Percentiles rank a stretch among this genome's conserved stretches.
phyloP scores from a whole-genome alignment of 2,329 filamentous ascomycete genomes.

The Sporothrix mexicana region DNA sequence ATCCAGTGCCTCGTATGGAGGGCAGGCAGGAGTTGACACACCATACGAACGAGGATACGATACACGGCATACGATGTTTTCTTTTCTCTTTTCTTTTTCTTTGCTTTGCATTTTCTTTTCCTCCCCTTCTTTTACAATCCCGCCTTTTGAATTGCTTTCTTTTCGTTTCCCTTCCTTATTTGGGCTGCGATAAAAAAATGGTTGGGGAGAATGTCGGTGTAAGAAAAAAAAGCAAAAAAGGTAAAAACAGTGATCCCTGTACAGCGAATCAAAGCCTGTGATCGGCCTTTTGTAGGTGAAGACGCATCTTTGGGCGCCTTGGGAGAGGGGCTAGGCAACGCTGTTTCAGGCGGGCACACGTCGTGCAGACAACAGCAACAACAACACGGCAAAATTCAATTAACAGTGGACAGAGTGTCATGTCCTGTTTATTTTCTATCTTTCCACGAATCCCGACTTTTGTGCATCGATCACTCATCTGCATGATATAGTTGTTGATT shows the following conservation, averaged over 20 bases:
- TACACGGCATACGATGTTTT: conserved; percentile 3
- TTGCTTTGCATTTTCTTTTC: neutral
- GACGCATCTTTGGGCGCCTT: neutral
- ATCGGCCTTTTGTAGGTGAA: conserved; percentile 10
- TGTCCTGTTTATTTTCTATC: conserved; percentile 2
- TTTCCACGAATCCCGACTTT: neutral
- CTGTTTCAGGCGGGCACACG: conserved; percentile 10
- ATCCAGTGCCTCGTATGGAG: neutral
- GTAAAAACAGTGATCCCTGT: neutral
- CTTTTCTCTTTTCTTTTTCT: neutral
- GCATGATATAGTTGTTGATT: neutral
- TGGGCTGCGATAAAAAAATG: conserved; percentile 7
- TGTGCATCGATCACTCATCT: neutral
- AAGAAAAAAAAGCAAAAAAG: neutral
- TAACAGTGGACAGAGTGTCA: too few relatives aligned
- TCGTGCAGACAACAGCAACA: neutral
- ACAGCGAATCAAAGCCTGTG: conserved; percentile 11
- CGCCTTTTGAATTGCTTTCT: too few relatives aligned
- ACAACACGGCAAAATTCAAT: neutral
- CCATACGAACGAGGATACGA: neutral
- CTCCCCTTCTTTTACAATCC: neutral
- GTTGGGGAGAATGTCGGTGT: conserved; percentile 13
- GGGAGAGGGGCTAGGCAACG: conserved; percentile 16
- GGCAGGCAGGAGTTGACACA: neutral
- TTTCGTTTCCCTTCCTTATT: neutral